Base-by-base conservation (phyloP, 208 protist genomes). In the Trypanosoma brucei region DNA sequence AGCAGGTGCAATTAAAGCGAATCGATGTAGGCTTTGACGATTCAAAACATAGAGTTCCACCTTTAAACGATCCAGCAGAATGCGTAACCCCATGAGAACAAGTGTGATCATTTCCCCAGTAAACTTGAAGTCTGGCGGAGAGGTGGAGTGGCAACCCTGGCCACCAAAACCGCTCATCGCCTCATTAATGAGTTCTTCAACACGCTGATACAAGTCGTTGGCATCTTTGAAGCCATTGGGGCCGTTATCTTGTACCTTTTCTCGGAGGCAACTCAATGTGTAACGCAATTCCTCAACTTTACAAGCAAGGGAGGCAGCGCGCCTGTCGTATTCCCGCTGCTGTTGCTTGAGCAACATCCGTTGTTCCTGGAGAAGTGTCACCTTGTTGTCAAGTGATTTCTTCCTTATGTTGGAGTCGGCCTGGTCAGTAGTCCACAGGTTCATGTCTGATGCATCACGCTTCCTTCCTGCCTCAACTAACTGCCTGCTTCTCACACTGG, bases 11-110 rank as follows among this genome's bases (percentile, higher is more conserved):
- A 87, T 49, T 14, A 87, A 65, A 37, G 65, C 45, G 42, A 82
- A 77, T 55, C 76, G 78, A 62, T 85, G 81, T 68, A 91, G 54
- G 67, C 70, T 85, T 57, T 85, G 81, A 33, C 76, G 70, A 61
- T 91, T 91, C 36, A 91, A 59, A 38, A 87, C 84, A 68, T 86
- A 87, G 37, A 91, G 73, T 64, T 87, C 84, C 45, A 86, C 71
- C 78, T 91, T 91, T 35, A 91, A 72, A 9, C 78, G 75, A 62
- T 87, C 81, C 40, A 91, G 64, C 58, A 91, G 64, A 22, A 85
- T 84, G 54, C 81, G 84, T 45, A 91, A 69, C 50, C 76, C 79
- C 6, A 85, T 59, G 48, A 78, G 75, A 56, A 91, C 87, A 53
- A 91, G 76, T 9, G 84, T 70, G 59, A 80, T 52, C 57, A 86